Percentiles rank a stretch among this genome's conserved stretches.
phyloP scores from a whole-genome alignment of 2,329 filamentous ascomycete genomes.

The Alternaria burnsii region DNA sequence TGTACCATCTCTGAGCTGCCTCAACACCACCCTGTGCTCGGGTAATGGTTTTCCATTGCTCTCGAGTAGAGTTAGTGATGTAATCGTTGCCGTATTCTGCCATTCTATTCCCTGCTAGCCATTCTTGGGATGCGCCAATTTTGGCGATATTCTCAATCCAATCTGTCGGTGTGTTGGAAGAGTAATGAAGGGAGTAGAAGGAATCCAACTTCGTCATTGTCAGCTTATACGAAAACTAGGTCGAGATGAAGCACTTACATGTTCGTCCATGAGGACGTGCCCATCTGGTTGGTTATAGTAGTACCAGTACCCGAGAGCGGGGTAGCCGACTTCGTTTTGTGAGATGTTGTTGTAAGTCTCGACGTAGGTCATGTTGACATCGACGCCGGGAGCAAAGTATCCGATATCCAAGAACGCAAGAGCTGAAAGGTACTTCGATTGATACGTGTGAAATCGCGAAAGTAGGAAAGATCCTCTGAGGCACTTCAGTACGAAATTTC shows the following conservation, averaged over 20 bases:
- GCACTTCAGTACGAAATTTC: rapidly evolving
- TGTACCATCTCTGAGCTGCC: no score
- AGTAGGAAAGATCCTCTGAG: neutral
- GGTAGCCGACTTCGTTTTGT: neutral
- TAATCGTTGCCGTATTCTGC: no score
- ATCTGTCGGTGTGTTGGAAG: no score
- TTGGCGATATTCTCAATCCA: no score
- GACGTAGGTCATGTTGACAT: neutral
- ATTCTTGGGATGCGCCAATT: no score
- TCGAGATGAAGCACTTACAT: neutral
- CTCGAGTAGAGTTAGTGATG: no score
- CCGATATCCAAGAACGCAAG: neutral
- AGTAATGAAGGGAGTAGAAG: no score
- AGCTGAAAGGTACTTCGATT: neutral
- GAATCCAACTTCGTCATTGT: neutral
- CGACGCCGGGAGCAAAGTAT: neutral
- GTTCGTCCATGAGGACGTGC: neutral
- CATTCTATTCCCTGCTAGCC: no score
- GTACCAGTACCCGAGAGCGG: neutral
- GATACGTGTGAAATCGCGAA: neutral
- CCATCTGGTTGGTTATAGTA: neutral
- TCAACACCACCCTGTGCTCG: no score
- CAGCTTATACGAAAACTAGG: neutral
- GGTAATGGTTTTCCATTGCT: no score
- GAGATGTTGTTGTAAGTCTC: neutral